Percentiles rank a stretch among this genome's conserved stretches.
These are phyloP conservation scores for Apiotrichum mycotoxinovorans DNA, from an alignment of 1,284 basidiomycete species.

Conservation along the genomic window DNA sequence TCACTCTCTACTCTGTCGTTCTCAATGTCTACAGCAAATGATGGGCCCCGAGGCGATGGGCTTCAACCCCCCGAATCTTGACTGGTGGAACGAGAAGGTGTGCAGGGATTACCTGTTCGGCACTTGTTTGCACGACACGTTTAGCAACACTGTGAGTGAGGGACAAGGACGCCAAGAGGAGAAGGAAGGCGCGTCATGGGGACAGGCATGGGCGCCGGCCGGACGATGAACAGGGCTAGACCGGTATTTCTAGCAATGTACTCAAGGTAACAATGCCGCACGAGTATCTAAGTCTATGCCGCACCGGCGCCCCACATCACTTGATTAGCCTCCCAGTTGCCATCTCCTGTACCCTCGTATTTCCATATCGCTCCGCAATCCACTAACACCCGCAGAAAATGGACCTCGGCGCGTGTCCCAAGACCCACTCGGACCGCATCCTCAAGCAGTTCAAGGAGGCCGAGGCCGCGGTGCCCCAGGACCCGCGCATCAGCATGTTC, in stretches of 20 bases:
- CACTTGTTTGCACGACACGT: conserved; percentile 93
- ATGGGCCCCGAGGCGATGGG: conserved; percentile 99
- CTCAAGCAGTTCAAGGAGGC: conserved; percentile 86
- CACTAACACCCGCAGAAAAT: conserved; percentile 75
- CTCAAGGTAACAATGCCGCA: too few relatives aligned
- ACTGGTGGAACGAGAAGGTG: conserved; percentile 98
- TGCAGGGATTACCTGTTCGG: conserved; percentile 98
- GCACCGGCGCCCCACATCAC: neutral
- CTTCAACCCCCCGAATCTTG: conserved; percentile 82
- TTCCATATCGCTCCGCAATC: neutral
- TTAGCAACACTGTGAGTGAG: conserved; percentile 88
- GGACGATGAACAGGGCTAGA: too few relatives aligned
- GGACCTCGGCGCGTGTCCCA: conserved; percentile 96
- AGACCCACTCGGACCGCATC: conserved; percentile 90
- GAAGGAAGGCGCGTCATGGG: too few relatives aligned
- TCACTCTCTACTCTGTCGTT: neutral
- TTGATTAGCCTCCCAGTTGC: too few relatives aligned
- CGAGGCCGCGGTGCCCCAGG: conserved; percentile 65
- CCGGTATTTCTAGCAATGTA: too few relatives aligned
- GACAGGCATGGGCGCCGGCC: too few relatives aligned
- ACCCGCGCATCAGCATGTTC: conserved; percentile 76
- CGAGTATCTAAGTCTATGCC: too few relatives aligned
- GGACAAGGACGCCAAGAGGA: neutral
- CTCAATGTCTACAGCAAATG: conserved; percentile 70
- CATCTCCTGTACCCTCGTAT: too few relatives aligned